These are phyloP conservation scores for Gentiana macrophylla DNA, from an alignment of 257 asterid genomes.

Conservation along the genomic window DNA sequence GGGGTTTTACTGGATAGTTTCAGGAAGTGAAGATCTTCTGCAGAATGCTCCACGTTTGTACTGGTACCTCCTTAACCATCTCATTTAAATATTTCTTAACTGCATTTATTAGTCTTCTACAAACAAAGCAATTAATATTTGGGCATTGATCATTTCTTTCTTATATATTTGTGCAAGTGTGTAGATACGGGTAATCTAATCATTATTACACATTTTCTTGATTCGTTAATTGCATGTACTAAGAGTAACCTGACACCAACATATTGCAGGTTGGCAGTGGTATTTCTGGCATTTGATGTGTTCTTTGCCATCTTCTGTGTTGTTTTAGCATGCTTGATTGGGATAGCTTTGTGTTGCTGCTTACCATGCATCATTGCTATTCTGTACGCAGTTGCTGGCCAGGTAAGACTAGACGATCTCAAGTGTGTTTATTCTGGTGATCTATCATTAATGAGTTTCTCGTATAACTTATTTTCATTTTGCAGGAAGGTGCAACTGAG, in stretches of 20 bases:
- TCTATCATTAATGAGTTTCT: neutral
- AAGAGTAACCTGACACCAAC: constrained; percentile 17
- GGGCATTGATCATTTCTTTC: neutral
- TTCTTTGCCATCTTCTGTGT: constrained; percentile 96
- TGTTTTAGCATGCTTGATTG: constrained; percentile 87
- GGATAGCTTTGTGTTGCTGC: constrained; percentile 96
- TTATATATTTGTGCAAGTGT: constrained; percentile 1
- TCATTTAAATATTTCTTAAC: neutral
- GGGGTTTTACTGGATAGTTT: constrained; percentile 93
- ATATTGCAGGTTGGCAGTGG: constrained; percentile 89
- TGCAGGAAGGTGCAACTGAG: constrained; percentile 96
- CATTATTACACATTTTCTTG: too few species aligned
- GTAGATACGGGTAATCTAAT: neutral
- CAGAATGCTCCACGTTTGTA: constrained; percentile 69
- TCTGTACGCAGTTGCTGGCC: constrained; percentile 97
- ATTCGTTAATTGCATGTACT: neutral
- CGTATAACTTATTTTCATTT: constrained; percentile 5
- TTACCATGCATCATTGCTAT: constrained; percentile 95
- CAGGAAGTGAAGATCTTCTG: constrained; percentile 71
- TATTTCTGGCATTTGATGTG: constrained; percentile 94
- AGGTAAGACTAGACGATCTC: constrained; percentile 34
- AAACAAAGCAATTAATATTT: too few species aligned
- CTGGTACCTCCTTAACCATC: constrained; percentile 40
- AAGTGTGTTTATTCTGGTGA: neutral
- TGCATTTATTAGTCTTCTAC: too few species aligned